Evolutionary conservation across 352 stramenopile species (phyloP), one percentile per base, ranked within the genome.

Genomic region (Globisporangium viniferum): DNA sequence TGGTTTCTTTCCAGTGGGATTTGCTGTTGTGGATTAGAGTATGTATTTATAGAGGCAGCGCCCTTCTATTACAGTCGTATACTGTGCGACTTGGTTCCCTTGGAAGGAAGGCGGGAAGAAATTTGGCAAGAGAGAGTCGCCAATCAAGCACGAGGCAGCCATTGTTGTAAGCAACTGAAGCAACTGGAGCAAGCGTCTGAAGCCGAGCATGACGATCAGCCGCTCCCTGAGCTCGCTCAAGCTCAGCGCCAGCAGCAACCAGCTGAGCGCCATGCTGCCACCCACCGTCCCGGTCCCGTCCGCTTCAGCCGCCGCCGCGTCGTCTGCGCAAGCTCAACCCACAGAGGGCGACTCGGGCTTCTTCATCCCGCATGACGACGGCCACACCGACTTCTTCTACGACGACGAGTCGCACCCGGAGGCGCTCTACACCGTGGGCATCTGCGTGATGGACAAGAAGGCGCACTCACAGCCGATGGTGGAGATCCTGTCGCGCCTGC

Each of bases 361-460:
- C 59, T 71, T 71, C 41, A 71, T 71, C 36, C 51, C 66, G 6
- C 24, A 51, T 9, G 62, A 68, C 31, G 67, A 54, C 61, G 61
- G 62, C 12, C n/a, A 57, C 61, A 49, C 31, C 3, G 67, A 72
- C 18, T 57, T 36, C 8, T 46, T 46, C 24, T 49, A 49, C 44
- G 44, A 67, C 48, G 24, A 72, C 54, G 39, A 59, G 31, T 27
- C 53, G 56, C 67, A 53, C 62, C 36, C 44, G 0, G 35, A 51
- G 46, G 55, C 68, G 24, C 48, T 60, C 35, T 94, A 82, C 76
- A 91, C 79, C 29, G 73, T 99, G 27, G 98, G 98, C 41, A 96
- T 99, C 51, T 99, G 97, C 75, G 98, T 98, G 49, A 99, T 99
- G 95, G 96, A 98, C 73, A 99, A 99, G 77, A 99, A 99, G 80